Base-by-base conservation (phyloP, 306 rosid species). In the Prunus mira region DNA sequence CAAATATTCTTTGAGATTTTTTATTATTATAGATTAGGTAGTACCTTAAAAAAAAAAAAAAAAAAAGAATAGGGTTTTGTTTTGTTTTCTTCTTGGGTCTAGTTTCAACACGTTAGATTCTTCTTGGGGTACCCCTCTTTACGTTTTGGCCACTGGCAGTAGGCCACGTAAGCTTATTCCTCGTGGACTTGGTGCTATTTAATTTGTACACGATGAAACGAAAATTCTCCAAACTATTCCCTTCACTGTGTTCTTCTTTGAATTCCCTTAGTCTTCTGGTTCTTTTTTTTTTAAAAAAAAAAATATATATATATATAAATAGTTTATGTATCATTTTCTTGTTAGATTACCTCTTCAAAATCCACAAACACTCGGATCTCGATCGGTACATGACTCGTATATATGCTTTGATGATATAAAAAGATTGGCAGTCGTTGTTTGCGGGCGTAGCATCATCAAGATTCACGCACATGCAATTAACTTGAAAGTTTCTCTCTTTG, bases 381-480 rank as follows among this genome's bases (percentile, higher is more conserved):
- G 10, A 19, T 18, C 57, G 20, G 57, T 52, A 52, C 57, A 4
- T 3, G 57, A 52, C 9, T 52, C 22, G n/a, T 52, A 12, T 12
- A 8, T n/a, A 56, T 20, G 27, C 46, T 13, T 52, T 17, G 20
- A 52, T 52, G n/a, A 52, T 17, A 18, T 18, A 17, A 14, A 51
- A 51, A 65, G 47, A 65, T 75, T 62, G 77, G 76, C 87, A 88
- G 98, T 90, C 87, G 97, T 85, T 90, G 88, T 84, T 95, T 83
- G 93, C 97, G 75, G 96, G 81, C 79, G 98, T 85, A 74, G 98
- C 92, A 94, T 84, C 91, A 83, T 94, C 96, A 94, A 94, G 98
- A 92, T 94, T 94, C 97, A 90, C 96, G 41, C 41, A 90, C 77
- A 82, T 81, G 81, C 80, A 71, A 56, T 69, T 64, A 68, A 69